Conservation (phyloP, 2,329 filamentous ascomycete genomes). For the Blumeriella jaapii region DNA sequence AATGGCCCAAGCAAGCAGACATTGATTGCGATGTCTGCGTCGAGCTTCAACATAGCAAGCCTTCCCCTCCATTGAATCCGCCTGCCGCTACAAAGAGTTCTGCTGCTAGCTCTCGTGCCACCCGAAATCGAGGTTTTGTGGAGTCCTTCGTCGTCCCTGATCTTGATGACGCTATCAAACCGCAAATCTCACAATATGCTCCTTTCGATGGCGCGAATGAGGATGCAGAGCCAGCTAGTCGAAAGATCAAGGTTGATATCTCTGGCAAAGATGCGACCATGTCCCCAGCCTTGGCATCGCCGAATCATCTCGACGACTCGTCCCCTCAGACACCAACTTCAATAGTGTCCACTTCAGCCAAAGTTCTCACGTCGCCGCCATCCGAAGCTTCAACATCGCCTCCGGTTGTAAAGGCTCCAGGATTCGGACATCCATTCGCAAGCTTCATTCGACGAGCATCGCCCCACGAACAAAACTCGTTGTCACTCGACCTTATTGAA, state of each 20-base stretch:
- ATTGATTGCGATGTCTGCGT: constrained; percentile 1
- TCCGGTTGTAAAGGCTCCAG: neutral
- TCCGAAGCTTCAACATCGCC: constrained; percentile 1
- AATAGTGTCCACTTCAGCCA: neutral
- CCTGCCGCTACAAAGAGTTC: neutral
- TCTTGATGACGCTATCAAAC: neutral
- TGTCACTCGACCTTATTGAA: too few relatives aligned
- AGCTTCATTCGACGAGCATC: neutral
- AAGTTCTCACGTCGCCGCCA: constrained; percentile 1
- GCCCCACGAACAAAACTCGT: too few relatives aligned
- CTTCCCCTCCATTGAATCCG: neutral
- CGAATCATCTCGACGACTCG: constrained; percentile 2
- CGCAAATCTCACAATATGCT: constrained; percentile 1
- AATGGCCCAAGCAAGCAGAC: neutral
- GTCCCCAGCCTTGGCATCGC: neutral
- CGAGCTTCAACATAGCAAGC: constrained; percentile 1
- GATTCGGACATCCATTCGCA: neutral
- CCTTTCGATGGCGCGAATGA: constrained; percentile 1
- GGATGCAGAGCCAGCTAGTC: neutral
- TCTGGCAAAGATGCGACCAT: neutral
- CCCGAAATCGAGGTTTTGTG: neutral
- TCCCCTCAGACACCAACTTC: constrained; percentile 3
- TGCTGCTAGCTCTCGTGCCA: neutral
- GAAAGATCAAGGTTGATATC: constrained; percentile 1
- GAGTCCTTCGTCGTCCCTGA: neutral